Evolutionary conservation across 163 green algal species (phyloP).

Genomic region (Volvox carteri): DNA sequence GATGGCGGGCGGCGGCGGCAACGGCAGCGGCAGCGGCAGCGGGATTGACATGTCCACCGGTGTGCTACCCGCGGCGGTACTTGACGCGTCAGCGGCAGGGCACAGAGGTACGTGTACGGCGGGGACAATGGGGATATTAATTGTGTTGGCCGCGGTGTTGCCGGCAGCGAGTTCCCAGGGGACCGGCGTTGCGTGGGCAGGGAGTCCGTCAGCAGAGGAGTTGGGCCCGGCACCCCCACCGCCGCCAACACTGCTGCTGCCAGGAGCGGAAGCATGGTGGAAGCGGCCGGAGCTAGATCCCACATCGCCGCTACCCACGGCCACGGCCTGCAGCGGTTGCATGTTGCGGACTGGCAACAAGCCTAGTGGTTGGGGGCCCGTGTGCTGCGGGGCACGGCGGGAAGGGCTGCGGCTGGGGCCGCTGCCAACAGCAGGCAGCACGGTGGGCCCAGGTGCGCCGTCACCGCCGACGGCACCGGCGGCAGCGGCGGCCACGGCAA

Average conservation of each 20-base stretch:
- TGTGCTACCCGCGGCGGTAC: too few relatives aligned
- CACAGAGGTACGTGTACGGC: too few relatives aligned
- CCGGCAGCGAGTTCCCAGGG: too few relatives aligned
- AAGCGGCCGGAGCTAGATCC: background rate
- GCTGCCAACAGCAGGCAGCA: background rate
- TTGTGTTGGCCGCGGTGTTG: too few relatives aligned
- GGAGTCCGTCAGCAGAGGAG: too few relatives aligned
- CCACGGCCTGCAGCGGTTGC: background rate
- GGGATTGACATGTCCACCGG: too few relatives aligned
- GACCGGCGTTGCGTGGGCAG: too few relatives aligned
- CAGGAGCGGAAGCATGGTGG: background rate
- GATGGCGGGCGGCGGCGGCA: background rate
- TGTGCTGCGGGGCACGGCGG: background rate
- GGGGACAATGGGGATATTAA: too few relatives aligned
- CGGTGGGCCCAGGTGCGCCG: too few relatives aligned
- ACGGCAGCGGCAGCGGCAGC: background rate
- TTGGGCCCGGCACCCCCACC: too few relatives aligned
- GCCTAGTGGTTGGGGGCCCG: background rate
- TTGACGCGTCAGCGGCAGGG: too few relatives aligned
- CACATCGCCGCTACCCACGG: background rate
- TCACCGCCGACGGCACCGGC: background rate
- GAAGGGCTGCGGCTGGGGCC: constrained; percentile 6
- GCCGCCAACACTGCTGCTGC: background rate
- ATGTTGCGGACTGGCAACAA: background rate
- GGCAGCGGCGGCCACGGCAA: background rate